phyloP scores from a whole-genome alignment of 371 early-diverging fungal genomes.

The Chytridiales sp. region DNA sequence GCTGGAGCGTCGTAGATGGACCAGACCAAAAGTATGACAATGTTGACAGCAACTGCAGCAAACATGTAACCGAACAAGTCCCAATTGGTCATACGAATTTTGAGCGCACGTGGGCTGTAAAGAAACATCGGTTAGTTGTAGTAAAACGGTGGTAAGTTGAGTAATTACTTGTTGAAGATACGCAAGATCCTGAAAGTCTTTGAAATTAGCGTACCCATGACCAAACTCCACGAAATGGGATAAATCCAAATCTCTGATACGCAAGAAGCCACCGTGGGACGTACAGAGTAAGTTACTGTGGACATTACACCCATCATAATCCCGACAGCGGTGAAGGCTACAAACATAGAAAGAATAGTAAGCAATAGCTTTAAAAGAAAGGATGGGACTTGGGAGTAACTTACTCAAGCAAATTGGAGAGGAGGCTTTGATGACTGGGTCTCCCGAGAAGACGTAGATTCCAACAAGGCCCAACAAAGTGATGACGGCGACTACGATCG shows the following conservation, averaged over 20 bases:
- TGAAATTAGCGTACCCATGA: conserved; percentile 14
- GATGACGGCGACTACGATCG: conserved; percentile 1
- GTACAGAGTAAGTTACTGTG: conserved; percentile 2
- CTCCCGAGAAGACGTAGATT: not conserved
- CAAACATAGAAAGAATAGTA: conserved; percentile 7
- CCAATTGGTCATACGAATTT: conserved; percentile 12
- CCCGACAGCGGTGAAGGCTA: conserved; percentile 10
- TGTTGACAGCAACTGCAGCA: not conserved
- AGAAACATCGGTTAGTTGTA: not conserved
- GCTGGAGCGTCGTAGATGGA: conserved; percentile 11
- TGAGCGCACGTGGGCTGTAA: conserved; percentile 16
- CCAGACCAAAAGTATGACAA: conserved; percentile 13
- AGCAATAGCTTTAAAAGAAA: not conserved
- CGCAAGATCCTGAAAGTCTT: conserved; percentile 23
- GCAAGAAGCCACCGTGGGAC: conserved; percentile 8
- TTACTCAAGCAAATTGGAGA: conserved; percentile 4
- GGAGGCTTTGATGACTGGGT: conserved; percentile 18
- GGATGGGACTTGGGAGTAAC: not conserved
- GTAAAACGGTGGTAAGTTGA: not conserved
- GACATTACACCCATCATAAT: conserved; percentile 12
- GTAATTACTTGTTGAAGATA: conserved; percentile 21
- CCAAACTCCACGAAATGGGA: conserved; percentile 10
- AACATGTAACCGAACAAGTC: conserved; percentile 15
- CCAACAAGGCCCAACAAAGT: conserved; percentile 2
- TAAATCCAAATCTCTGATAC: conserved; percentile 22